Conservation (phyloP, 352 stramenopile species). For the Lagenidium sp. region DNA sequence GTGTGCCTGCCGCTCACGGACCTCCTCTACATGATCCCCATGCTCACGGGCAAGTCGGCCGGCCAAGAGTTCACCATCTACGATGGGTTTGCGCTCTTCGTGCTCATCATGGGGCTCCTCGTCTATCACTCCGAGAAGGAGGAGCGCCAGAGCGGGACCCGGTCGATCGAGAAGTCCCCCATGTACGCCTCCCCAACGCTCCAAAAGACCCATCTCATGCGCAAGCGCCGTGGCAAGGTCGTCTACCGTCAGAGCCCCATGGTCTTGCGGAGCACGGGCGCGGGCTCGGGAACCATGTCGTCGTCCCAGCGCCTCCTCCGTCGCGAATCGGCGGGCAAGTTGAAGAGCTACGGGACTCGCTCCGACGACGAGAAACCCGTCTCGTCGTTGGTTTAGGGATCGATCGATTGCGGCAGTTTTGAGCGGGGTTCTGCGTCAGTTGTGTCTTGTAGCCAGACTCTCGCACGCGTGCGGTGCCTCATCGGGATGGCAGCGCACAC, state of each 20-base stretch:
- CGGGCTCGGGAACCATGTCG: conserved; percentile 20
- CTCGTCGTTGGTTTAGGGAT: conserved; percentile 9
- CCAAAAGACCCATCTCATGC: conserved; percentile 80
- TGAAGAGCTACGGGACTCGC: conserved; percentile 41
- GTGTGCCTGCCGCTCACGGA: conserved; percentile 76
- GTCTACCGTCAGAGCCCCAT: conserved; percentile 82
- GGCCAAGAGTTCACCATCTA: conserved; percentile 80
- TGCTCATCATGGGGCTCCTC: conserved; percentile 77
- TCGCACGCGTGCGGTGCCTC: too few relatives aligned
- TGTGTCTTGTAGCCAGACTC: too few relatives aligned
- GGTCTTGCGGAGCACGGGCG: conserved; percentile 31
- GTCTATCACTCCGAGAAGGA: conserved; percentile 88
- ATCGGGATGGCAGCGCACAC: too few relatives aligned
- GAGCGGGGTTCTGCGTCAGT: too few relatives aligned
- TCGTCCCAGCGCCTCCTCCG: conserved; percentile 53
- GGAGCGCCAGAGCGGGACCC: conserved; percentile 36
- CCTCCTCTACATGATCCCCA: conserved; percentile 75
- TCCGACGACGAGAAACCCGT: conserved; percentile 12
- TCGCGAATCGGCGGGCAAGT: conserved; percentile 30
- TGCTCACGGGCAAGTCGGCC: conserved; percentile 58
- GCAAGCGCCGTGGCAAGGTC: conserved; percentile 65
- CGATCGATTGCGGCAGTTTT: too few relatives aligned
- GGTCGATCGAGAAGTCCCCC: conserved; percentile 73
- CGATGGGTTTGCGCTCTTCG: conserved; percentile 82
- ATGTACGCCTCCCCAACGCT: conserved; percentile 82